A percentile compares a stretch with the other conserved stretches of the same genome.
These are phyloP conservation scores for Euphrasia arctica DNA, from an alignment of 305 asterid species.

Conservation along the genomic window DNA sequence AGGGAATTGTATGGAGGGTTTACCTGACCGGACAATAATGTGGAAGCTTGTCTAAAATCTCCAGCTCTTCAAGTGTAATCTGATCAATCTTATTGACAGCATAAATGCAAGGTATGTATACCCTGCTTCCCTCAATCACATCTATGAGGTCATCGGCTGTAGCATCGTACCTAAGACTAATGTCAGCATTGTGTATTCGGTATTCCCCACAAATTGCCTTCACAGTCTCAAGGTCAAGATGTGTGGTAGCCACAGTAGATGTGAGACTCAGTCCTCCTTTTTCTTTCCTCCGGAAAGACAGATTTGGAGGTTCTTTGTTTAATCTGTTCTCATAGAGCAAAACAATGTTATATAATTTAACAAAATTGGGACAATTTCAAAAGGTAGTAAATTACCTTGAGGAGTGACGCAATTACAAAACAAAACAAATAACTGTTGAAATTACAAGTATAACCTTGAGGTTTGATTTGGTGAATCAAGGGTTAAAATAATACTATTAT, in stretches of 20 bases:
- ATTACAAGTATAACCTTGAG: neutral
- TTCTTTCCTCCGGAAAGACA: no score
- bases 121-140: constrained; percentile 95
- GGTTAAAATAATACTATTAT: no score
- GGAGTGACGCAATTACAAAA: neutral
- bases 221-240: constrained; percentile 92
- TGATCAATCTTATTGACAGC: constrained; percentile 93
- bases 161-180: constrained; percentile 83
- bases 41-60: constrained; percentile 94
- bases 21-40: constrained; percentile 98
- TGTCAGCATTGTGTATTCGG: constrained; percentile 90
- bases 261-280: constrained; percentile 73
- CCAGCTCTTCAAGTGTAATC: constrained; percentile 94
- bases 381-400: neutral
- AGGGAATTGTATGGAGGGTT: constrained; percentile 11
- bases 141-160: constrained; percentile 99
- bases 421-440: neutral
- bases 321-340: constrained; percentile 44
- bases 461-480: neutral
- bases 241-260: constrained; percentile 71
- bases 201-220: constrained; percentile 98
- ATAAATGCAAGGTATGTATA: constrained; percentile 90
- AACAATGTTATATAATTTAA: constrained; percentile 1
- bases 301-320: constrained; percentile 98
- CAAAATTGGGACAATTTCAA: neutral